These are phyloP conservation scores for Cutaneotrichosporon spelunceum DNA, from an alignment of 1,284 basidiomycete genomes.

Conservation along the genomic window DNA sequence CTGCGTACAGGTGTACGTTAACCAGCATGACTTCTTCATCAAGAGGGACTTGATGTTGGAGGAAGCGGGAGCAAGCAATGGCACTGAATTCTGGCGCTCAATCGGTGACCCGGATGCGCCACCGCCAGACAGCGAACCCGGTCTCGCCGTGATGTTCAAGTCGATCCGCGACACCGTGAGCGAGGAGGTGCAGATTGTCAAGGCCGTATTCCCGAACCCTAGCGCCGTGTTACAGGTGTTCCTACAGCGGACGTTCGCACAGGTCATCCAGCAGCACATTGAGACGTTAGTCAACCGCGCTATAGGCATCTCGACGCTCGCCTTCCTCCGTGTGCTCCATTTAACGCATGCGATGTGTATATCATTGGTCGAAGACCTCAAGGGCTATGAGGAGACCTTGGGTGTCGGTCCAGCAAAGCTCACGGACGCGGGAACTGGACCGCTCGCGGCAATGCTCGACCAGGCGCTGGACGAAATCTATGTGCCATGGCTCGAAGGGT, in stretches of 20 bases:
- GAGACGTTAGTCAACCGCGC: constrained; percentile 77
- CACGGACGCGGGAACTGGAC: constrained; percentile 21
- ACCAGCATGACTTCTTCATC: constrained; percentile 99
- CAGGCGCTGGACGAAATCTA: constrained; percentile 95
- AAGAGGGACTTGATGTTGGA: constrained; percentile 63
- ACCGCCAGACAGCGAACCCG: constrained; percentile 76
- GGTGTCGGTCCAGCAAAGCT: constrained; percentile 32
- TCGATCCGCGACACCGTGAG: constrained; percentile 90
- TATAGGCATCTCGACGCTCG: constrained; percentile 73
- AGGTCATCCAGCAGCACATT: constrained; percentile 93
- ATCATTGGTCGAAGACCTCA: constrained; percentile 83
- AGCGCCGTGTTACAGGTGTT: constrained; percentile 99
- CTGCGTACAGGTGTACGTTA: constrained; percentile 98
- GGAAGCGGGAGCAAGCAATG: constrained; percentile 51
- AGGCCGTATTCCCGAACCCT: constrained; percentile 96
- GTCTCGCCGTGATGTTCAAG: constrained; percentile 72
- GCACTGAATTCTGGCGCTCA: constrained; percentile 72
- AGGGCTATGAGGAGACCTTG: constrained; percentile 79
- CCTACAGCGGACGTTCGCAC: constrained; percentile 93
- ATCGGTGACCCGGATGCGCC: constrained; percentile 74
- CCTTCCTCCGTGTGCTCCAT: constrained; percentile 86
- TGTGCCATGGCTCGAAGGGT: constrained; percentile 86
- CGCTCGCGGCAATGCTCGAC: constrained; percentile 80
- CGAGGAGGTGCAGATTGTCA: constrained; percentile 96
- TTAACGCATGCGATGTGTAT: constrained; percentile 79